Evolutionary conservation across 495 filamentous ascomycete genomes (phyloP).

Genomic region (Aspergillus carlsbadensis): DNA sequence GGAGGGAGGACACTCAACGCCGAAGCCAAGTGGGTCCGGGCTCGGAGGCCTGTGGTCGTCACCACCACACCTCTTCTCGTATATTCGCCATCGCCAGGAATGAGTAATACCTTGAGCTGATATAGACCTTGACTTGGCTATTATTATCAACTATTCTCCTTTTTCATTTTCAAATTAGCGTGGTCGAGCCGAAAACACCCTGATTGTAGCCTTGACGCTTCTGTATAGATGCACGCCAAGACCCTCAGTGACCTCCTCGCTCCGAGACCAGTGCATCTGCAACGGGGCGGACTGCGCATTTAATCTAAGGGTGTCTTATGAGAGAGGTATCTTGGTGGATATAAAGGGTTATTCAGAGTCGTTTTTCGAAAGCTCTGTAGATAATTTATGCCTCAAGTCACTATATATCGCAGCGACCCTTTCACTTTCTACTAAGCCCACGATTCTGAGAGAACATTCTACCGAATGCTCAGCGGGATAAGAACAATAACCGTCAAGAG

Average conservation of each 20-base stretch:
- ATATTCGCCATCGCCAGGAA: not conserved
- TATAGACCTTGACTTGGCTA: not conserved
- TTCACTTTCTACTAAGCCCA: too few species aligned
- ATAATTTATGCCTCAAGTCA: too few species aligned
- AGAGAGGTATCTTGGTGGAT: not conserved
- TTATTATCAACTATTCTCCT: not conserved
- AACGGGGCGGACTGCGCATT: not conserved
- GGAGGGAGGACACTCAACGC: not conserved
- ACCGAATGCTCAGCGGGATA: too few species aligned
- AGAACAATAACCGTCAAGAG: too few species aligned
- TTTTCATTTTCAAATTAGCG: not conserved
- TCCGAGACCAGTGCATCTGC: not conserved
- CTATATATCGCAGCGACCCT: too few species aligned
- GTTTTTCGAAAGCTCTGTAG: too few species aligned
- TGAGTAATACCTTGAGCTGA: not conserved
- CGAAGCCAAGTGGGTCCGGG: constrained; percentile 1
- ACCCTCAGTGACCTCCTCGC: not conserved
- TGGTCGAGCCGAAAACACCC: not conserved
- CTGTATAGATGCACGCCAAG: not conserved
- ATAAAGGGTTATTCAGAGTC: not conserved
- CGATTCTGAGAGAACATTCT: too few species aligned
- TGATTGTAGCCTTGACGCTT: not conserved
- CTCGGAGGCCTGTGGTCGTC: not conserved
- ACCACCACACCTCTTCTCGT: not conserved
- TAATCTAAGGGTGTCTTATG: not conserved